Evolutionary conservation across 495 filamentous ascomycete genomes (phyloP), one percentile per base, ranked within the genome.

Genomic region (Penicillium cinerascens): DNA sequence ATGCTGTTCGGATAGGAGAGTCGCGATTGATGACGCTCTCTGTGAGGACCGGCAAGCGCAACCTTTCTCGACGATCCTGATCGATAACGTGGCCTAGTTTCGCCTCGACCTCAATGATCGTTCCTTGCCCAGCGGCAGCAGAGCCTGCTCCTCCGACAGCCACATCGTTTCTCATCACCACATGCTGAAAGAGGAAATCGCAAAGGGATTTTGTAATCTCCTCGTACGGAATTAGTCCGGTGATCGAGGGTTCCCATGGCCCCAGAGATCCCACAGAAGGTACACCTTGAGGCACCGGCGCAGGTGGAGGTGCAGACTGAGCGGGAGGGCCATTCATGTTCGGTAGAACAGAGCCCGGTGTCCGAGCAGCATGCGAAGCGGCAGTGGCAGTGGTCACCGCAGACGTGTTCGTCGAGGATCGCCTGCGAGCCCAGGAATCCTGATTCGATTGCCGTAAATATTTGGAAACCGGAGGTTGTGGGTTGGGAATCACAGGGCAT

Each of bases 41-140:
- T 0, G 85, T 81, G 26, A 70, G 44, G 9, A 93, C 73, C 6
- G 84, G 83, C 17, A 92, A 62, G 2, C 66, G 65, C 35, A 92
- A 69, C 33, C 91, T 79, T n/a, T 85, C 76, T 44, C 83, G 78
- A 2, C 81, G 84, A 51, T 79, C 78, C 66, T 78, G 83, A 59
- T 91, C 84, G 37, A 95, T 80, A 15, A 96, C 68, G 38, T 80
- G 84, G 44, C 92, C 92, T 16, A 97, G 67, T 66, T 96, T 97
- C 8, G 90, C 92, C 70, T 97, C 92, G 49, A 97, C 87, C 68
- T 97, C 92, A 36, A 95, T 78, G 49, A 89, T 78, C n/a, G 87
- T 79, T 4, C 81, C 83, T 46, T 86, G 81, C 21, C 78, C 78
- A 8, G 56, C 56, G 4, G 80, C 69, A 52, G 78, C 77, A 23